Conservation (phyloP, 2,329 filamentous ascomycete species). For the Aspergillus felis region DNA sequence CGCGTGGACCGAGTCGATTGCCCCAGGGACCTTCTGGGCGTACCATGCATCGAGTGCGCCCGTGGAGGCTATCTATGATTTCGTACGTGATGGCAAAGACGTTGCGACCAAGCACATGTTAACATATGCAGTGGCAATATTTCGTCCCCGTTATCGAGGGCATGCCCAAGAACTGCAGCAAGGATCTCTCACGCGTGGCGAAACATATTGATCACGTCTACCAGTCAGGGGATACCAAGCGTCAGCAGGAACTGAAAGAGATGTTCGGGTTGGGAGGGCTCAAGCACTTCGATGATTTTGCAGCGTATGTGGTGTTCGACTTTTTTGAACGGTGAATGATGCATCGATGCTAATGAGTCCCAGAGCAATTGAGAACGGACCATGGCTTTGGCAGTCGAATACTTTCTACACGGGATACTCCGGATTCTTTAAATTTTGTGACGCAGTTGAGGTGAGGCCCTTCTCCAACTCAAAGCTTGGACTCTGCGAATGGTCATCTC, state of each 20-base stretch:
- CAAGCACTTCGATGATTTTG: slow-evolving; percentile 52
- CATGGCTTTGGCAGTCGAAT: slow-evolving; percentile 56
- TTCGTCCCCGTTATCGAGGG: slow-evolving; percentile 55
- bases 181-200: slow-evolving; percentile 50
- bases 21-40: slow-evolving; percentile 57
- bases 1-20: slow-evolving; percentile 52
- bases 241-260: slow-evolving; percentile 46
- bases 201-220: slow-evolving; percentile 52
- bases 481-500: background rate
- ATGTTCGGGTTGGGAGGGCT: slow-evolving; percentile 52
- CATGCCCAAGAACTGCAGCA: slow-evolving; percentile 58
- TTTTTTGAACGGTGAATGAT: background rate
- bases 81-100: slow-evolving; percentile 24
- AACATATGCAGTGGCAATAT: slow-evolving; percentile 48
- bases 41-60: slow-evolving; percentile 56
- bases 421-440: slow-evolving; percentile 46
- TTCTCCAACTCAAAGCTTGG: background rate
- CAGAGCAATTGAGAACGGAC: slow-evolving; percentile 52
- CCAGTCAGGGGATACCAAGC: slow-evolving; percentile 39
- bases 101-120: background rate
- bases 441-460: slow-evolving; percentile 46
- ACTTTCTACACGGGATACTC: slow-evolving; percentile 49
- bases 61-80: slow-evolving; percentile 54
- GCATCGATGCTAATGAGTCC: background rate
- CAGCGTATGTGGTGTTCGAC: slow-evolving; percentile 25